These are phyloP conservation scores for Sordariomycetes sp. DNA, from an alignment of 2,329 filamentous ascomycete species.

Conservation along the genomic window DNA sequence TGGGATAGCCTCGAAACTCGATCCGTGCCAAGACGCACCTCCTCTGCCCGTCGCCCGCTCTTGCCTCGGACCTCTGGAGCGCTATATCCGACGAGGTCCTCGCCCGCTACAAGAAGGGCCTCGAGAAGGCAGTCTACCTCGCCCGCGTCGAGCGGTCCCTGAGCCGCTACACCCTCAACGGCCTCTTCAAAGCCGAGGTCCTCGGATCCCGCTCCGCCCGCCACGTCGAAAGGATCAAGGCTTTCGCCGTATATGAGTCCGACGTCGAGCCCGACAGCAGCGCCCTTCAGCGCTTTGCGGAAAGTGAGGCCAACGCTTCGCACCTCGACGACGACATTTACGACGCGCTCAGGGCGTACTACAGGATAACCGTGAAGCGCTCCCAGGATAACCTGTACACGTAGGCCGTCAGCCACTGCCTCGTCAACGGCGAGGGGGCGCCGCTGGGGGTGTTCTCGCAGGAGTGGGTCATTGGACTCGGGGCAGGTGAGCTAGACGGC, in stretches of 20 bases:
- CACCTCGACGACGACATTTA: slow-evolving; percentile 14
- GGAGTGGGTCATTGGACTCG: slow-evolving; percentile 15
- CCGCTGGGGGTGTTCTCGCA: slow-evolving; percentile 16
- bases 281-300: not conserved
- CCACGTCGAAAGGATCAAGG: not conserved
- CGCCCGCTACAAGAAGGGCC: slow-evolving; percentile 11
- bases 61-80: slow-evolving; percentile 10
- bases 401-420: slow-evolving; percentile 14
- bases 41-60: slow-evolving; percentile 9
- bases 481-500: slow-evolving; percentile 9
- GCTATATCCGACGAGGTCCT: slow-evolving; percentile 10
- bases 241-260: no score
- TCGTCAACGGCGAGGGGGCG: slow-evolving; percentile 12
- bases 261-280: no score
- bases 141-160: slow-evolving; percentile 13
- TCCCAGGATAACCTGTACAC: slow-evolving; percentile 21
- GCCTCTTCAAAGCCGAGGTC: not conserved
- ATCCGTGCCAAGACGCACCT: not conserved
- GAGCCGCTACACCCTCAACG: slow-evolving; percentile 16
- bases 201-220: not conserved
- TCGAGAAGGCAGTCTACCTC: slow-evolving; percentile 12
- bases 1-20: no score
- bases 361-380: slow-evolving; percentile 15
- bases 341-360: slow-evolving; percentile 18
- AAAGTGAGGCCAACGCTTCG: slow-evolving; percentile 6